Evolutionary conservation across 2,329 filamentous ascomycete species (phyloP).

Genomic region (Monosporascus ibericus): DNA sequence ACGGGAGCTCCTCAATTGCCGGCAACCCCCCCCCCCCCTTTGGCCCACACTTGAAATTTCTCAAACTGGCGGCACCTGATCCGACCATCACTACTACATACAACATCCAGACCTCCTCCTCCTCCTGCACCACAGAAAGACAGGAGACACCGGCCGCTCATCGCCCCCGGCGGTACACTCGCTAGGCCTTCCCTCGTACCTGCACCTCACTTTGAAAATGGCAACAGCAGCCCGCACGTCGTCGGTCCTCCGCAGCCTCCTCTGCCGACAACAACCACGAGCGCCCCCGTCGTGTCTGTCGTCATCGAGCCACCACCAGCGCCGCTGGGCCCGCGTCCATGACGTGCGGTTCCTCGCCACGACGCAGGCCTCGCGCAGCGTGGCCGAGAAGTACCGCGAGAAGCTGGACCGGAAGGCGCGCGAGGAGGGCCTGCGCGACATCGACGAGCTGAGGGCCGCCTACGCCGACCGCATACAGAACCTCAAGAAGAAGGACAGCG

Average conservation of each 20-base stretch:
- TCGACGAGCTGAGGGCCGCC: constrained; percentile 71
- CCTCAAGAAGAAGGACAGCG: constrained; percentile 62
- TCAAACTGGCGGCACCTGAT: no score
- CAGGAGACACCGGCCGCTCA: no score
- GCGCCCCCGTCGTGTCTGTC: constrained; percentile 25
- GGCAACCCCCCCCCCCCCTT: no score
- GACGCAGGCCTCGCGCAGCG: constrained; percentile 58
- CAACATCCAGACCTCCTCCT: no score
- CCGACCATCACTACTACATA: no score
- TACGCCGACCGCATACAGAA: constrained; percentile 79
- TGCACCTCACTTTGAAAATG: not conserved
- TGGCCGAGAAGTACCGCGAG: constrained; percentile 79
- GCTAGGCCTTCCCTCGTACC: not conserved
- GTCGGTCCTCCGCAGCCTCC: constrained; percentile 41
- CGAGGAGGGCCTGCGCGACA: constrained; percentile 61
- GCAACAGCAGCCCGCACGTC: constrained; percentile 1
- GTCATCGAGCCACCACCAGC: constrained; percentile 51
- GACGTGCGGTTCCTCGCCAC: constrained; percentile 87
- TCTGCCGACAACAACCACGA: constrained; percentile 26
- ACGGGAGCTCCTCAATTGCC: no score
- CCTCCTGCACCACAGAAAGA: no score
- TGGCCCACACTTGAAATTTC: no score
- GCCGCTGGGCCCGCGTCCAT: constrained; percentile 85
- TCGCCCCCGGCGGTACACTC: no score
- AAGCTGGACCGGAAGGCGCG: constrained; percentile 81